Evolutionary conservation across 148 eudicot genomes (phyloP).

Genomic region (Agrostemma githago): DNA sequence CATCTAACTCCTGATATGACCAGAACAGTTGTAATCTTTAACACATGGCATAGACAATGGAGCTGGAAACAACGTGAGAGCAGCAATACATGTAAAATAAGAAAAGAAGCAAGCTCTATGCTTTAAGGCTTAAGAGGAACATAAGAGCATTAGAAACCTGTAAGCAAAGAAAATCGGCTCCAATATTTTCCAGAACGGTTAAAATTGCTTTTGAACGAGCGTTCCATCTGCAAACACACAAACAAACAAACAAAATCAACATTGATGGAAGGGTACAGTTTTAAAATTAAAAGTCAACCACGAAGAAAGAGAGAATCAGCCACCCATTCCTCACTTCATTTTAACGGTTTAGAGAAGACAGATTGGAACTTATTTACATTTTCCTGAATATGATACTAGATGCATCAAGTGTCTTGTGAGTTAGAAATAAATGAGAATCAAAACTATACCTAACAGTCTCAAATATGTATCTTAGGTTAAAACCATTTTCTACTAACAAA

Average conservation of each 20-base stretch:
- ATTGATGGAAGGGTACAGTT: neutral
- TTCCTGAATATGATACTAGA: no score
- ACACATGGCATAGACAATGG: slow-evolving; percentile 5
- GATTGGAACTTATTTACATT: no score
- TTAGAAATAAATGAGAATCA: no score
- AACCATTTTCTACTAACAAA: no score
- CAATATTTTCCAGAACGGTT: slow-evolving; percentile 53
- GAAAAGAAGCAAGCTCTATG: slow-evolving; percentile 6
- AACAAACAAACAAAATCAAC: neutral
- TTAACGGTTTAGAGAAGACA: no score
- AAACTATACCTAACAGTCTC: no score
- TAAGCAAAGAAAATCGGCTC: slow-evolving; percentile 73
- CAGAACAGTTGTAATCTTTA: slow-evolving; percentile 5
- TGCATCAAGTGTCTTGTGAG: no score
- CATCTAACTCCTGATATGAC: slow-evolving; percentile 72
- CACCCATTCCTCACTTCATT: no score
- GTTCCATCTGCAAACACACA: slow-evolving; percentile 70
- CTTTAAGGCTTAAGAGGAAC: neutral
- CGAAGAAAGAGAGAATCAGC: no score
- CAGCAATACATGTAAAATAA: neutral
- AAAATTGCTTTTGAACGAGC: slow-evolving; percentile 76
- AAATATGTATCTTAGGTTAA: no score
- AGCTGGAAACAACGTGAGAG: neutral
- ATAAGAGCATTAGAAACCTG: slow-evolving; percentile 48
- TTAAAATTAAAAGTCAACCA: neutral